These are phyloP conservation scores for Hortiboletus flavorubellus DNA, from an alignment of 768 basidiomycete genomes.

Conservation along the genomic window DNA sequence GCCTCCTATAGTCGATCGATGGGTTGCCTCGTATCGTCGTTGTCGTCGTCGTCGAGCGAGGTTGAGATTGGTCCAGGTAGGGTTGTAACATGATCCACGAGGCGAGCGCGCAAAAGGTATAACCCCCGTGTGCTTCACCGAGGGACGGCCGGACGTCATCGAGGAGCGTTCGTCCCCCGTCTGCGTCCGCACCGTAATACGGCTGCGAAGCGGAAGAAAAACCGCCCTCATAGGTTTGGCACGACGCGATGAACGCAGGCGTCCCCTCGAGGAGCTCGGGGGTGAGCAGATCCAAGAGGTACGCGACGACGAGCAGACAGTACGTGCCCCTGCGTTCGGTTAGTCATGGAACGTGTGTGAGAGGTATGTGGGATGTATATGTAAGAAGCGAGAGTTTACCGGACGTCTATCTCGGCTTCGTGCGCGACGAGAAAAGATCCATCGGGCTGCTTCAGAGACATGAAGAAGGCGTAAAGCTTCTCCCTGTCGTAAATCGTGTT, in stretches of 20 bases:
- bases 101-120: constrained; percentile 91
- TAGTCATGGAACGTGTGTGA: not conserved
- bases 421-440: constrained; percentile 90
- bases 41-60: not conserved
- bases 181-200: constrained; percentile 41
- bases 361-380: not conserved
- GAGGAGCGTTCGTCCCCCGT: constrained; percentile 29
- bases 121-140: constrained; percentile 97
- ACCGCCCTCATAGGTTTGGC: constrained; percentile 98
- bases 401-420: constrained; percentile 90
- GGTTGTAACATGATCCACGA: constrained; percentile 77
- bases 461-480: constrained; percentile 83
- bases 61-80: constrained; percentile 32
- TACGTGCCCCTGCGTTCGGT: constrained; percentile 72
- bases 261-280: constrained; percentile 80
- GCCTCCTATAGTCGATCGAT: constrained; percentile 51
- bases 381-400: constrained; percentile 42
- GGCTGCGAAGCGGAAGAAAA: constrained; percentile 81
- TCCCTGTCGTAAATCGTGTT: constrained; percentile 32
- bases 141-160: constrained; percentile 63
- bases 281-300: constrained; percentile 81
- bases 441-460: constrained; percentile 88
- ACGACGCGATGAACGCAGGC: constrained; percentile 77
- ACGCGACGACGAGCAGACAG: constrained; percentile 81
- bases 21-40: constrained; percentile 16